Evolutionary conservation across 176 grass and related monocot species (phyloP), one percentile per base, ranked within the genome.

Genomic region (Areca catechu): DNA sequence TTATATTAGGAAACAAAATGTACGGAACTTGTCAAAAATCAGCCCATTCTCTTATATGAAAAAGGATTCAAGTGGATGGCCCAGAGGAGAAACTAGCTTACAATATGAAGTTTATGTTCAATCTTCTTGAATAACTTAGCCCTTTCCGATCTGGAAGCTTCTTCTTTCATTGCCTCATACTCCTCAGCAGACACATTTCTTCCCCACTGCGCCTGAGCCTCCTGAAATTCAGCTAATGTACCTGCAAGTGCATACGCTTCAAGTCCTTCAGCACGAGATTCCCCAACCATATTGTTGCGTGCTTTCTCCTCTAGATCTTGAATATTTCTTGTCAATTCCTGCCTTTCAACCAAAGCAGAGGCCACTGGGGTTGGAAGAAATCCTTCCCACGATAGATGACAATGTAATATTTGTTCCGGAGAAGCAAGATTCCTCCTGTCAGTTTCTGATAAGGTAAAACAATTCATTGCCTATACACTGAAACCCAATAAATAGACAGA

Each of bases 331-430:
- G 87, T 80, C 58, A 97, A 77, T 66, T 77, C 87, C 75, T 97
- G 83, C 69, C 86, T 87, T 81, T 97, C 93, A 58, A 70, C 77
- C 69, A 91, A 82, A 49, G 76, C 80, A 67, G 70, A 63, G 12
- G 83, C 81, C 43, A 97, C 75, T 54, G 78, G 59, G 55, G 83
- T 78, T 51, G 93, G 76, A n/a, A 91, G 72, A 62, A 97, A 51
- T 97, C 93, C 61, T 97, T 97, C 66, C 93, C 93, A 72, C 87
- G 80, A 71, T 91, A 97, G 58, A 97, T 82, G 49, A 97, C 81
- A 82, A 97, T 88, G 77, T 82, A 97, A 59, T 80, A 90, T 73
- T 97, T 97, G 80, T 88, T 97, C 72, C 93, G 82, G 61, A 83
- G 87, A 72, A 97, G 79, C 61, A 97, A 72, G 74, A 77, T 82